Evolutionary conservation across 192 early-diverging fungal species (phyloP), one percentile per base, ranked within the genome.

Genomic region (Oehlia diaphana): DNA sequence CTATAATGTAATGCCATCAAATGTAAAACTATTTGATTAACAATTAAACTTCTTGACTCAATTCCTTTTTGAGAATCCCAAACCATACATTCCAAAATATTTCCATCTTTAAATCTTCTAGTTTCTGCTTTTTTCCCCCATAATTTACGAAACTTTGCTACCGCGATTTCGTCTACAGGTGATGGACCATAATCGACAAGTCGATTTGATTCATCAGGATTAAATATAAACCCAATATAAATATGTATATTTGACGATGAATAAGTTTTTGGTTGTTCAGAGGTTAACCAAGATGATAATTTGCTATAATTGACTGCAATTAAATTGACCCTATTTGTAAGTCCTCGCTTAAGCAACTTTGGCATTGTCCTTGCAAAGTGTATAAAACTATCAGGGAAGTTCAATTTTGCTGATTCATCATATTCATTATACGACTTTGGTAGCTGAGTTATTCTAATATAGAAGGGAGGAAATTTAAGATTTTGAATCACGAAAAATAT

Each of bases 121-220:
- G 97, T 82, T 81, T 97, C 96, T 4, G 95, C 89, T 47, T 91
- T 92, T 50, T 86, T 88, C n/a, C 98, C 98, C 98, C 98, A 99
- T 44, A 96, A 86, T 33, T 85, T 81, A 10, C 91, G 86, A 88
- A 97, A 98, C 23, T 84, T 88, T 12, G 86, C 86, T 6, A 90
- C 87, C 13, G 86, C 91, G 28, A 88, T 87, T 39, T 84, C 85
- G 66, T 96, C 90, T 42, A 94, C 92, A 19, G 94, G 91, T 49
- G 92, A 88, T 13, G 98, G 98, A 0, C 98, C 98, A 81, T 93
- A 86, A 81, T 96, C 96, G 1, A 99, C 95, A 33, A 95, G 63
- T 37, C 95, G 90, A 69, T 84, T 81, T 5, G 92, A 88, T 63
- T 89, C 82, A 28, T 90, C 92, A 13, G 86, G 84, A 65, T 95